phyloP scores from a whole-genome alignment of 805 yeast genomes.

The Candida montana region DNA sequence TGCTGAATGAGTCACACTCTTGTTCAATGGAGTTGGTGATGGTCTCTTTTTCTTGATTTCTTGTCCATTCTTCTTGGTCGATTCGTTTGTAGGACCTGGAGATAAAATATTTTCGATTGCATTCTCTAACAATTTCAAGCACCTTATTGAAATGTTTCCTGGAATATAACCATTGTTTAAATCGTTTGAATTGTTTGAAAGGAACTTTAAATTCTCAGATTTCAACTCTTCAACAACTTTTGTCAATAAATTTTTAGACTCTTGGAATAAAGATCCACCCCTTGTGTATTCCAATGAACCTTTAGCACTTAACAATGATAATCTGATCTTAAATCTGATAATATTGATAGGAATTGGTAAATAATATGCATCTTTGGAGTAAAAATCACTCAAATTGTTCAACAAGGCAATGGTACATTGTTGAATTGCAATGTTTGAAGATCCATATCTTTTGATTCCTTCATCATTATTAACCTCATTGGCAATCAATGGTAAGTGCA shows the following conservation, averaged over 20 bases:
- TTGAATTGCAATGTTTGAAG: conserved; percentile 63
- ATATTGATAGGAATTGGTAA: conserved; percentile 62
- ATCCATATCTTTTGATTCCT: conserved; percentile 31
- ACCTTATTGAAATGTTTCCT: conserved; percentile 55
- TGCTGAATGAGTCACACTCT: conserved; percentile 3
- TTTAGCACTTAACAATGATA: conserved; percentile 60
- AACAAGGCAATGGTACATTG: conserved; percentile 62
- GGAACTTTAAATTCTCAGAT: conserved; percentile 34
- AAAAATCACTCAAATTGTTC: conserved; percentile 41
- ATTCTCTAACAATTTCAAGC: conserved; percentile 50
- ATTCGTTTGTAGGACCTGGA: conserved; percentile 17
- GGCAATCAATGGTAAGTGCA: conserved; percentile 60
- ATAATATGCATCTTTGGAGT: conserved; percentile 35
- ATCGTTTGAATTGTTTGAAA: conserved; percentile 21
- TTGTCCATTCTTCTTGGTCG: conserved; percentile 6
- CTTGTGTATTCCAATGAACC: conserved; percentile 79
- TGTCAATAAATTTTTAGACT: conserved; percentile 52
- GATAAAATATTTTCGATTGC: conserved; percentile 59
- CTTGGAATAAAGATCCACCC: conserved; percentile 76
- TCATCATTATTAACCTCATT: conserved; percentile 22
- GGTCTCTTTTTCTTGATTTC: conserved; percentile 13
- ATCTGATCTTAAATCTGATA: conserved; percentile 57
- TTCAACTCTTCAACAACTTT: conserved; percentile 46
- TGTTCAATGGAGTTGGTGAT: conserved; percentile 1
- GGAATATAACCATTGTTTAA: conserved; percentile 37